Base-by-base conservation (phyloP, 352 stramenopile genomes). In the Phytophthora cactorum region DNA sequence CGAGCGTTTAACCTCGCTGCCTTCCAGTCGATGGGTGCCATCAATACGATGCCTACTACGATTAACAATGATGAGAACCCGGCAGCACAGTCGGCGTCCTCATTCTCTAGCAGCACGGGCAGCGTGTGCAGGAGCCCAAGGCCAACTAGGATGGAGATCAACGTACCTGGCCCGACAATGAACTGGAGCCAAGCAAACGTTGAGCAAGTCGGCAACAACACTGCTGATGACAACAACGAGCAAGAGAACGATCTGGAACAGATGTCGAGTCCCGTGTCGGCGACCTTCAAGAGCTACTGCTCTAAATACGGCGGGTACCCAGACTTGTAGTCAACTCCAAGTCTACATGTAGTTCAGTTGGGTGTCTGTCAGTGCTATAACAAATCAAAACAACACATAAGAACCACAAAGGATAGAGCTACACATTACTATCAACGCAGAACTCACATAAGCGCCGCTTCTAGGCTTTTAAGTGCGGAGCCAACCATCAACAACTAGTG, bases 271-370 rank as follows among this genome's bases (percentile, higher is more conserved):
- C 69, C 79, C 10, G 72, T 66, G 27, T 70, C 68, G 47, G 71
- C 75, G 44, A 78, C 81, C 17, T 91, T 92, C 74, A 90, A 86
- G 62, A 82, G 78, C 56, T 93, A 93, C 46, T 95, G 88, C 81
- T 95, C 88, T 25, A 95, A 93, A 64, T 95, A 95, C 52, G 88
- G 88, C 43, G 88, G 88, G 14, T 95, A 95, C 38, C 81, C 86
- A 55, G 84, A 92, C 14, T 55, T 67, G 10, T 88, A 60, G 58
- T 4, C 22, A 41, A 36, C 22, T 22, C 22, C 5, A 50, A 56
- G 11, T 41, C 39, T 29, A 22, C 22, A 22, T 22, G 22, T 22
- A 34, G 5, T 53, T 25, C 27, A n/a, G 43, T 55, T 39, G 28
- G 12, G 22, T 22, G 34, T 56, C 41, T 66, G 45, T 28, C n/a